phyloP scores from a whole-genome alignment of 2,329 filamentous ascomycete genomes.

The Cordyceps cicadae region DNA sequence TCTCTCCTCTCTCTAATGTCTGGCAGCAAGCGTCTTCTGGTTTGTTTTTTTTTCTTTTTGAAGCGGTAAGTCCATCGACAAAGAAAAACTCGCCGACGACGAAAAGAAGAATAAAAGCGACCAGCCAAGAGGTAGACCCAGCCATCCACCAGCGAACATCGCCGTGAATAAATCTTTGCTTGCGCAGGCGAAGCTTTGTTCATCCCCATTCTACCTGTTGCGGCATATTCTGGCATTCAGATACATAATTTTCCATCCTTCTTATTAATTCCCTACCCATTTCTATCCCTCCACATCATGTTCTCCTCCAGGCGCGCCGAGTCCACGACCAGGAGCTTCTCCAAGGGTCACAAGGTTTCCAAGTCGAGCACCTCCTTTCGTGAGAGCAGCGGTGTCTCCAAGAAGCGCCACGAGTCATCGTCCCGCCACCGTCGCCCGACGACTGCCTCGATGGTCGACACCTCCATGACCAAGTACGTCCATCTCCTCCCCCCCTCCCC shows the following conservation, averaged over 20 bases:
- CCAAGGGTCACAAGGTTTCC: conserved; percentile 40
- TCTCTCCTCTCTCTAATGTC: neutral
- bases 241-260: neutral
- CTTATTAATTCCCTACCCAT: neutral
- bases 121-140: neutral
- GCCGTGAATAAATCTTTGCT: neutral
- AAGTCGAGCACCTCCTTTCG: conserved; percentile 49
- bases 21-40: neutral
- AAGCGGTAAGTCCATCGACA: conserved; percentile 2
- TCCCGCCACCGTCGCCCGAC: conserved; percentile 36
- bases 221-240: neutral
- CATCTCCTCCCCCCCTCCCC: neutral
- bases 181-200: neutral
- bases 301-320: conserved; percentile 39
- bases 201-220: neutral
- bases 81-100: neutral
- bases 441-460: conserved; percentile 37
- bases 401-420: conserved; percentile 42
- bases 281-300: conserved; percentile 25
- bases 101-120: neutral
- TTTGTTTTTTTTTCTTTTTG: neutral
- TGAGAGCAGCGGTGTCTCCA: conserved; percentile 43
- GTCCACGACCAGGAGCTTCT: conserved; percentile 41
- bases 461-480: conserved; percentile 37
- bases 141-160: too few relatives aligned